phyloP scores from a whole-genome alignment of 2,329 filamentous ascomycete species.

The Neonectria magnoliae region DNA sequence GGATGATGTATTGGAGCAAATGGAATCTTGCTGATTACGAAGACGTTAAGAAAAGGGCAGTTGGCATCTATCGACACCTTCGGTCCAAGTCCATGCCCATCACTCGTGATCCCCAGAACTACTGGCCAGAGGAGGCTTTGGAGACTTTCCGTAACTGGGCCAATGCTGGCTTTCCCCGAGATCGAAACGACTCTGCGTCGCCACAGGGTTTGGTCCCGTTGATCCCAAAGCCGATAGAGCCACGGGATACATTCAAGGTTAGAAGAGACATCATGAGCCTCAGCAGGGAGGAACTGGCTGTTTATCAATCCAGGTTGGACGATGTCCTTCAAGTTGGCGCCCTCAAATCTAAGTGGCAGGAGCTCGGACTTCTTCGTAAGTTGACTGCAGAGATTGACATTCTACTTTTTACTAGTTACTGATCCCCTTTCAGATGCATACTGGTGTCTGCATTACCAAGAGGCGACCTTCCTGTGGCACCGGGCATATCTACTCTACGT shows the following conservation, averaged over 20 bases:
- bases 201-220: not conserved
- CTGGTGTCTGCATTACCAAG: slow-evolving; percentile 25
- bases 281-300: slow-evolving; percentile 5
- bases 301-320: slow-evolving; percentile 19
- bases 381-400: not conserved
- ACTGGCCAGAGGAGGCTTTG: slow-evolving; percentile 21
- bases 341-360: slow-evolving; percentile 16
- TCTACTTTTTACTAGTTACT: too few species aligned
- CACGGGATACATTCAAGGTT: not conserved
- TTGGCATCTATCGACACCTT: slow-evolving; percentile 15
- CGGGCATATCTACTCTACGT: slow-evolving; percentile 19
- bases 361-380: slow-evolving; percentile 15
- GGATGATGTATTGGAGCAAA: slow-evolving; percentile 1
- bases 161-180: slow-evolving; percentile 11
- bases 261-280: slow-evolving; percentile 21
- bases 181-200: not conserved
- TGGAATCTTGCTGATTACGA: slow-evolving; percentile 9
- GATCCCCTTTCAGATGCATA: slow-evolving; percentile 2
- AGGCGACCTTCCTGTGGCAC: slow-evolving; percentile 22
- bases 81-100: slow-evolving; percentile 23
- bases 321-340: slow-evolving; percentile 9
- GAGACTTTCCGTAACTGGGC: slow-evolving; percentile 19
- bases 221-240: slow-evolving; percentile 3
- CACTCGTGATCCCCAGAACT: slow-evolving; percentile 16
- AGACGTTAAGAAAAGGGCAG: slow-evolving; percentile 8